A percentile compares a stretch with the other conserved stretches of the same genome.
These are phyloP conservation scores for Singerocomus rubriflavus DNA, from an alignment of 1,284 basidiomycete genomes.

Conservation along the genomic window DNA sequence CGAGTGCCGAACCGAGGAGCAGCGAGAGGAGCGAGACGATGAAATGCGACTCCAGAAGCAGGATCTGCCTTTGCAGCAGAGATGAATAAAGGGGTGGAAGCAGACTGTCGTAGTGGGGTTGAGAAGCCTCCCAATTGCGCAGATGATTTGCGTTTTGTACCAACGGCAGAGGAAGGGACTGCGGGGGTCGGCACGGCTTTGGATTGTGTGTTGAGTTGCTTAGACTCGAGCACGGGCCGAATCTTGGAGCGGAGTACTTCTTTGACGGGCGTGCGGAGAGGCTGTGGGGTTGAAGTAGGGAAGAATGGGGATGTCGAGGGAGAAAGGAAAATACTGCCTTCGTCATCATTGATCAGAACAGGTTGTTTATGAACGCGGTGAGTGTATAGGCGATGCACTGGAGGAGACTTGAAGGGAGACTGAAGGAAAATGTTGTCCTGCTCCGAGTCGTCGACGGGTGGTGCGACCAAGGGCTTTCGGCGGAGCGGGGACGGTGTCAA, in stretches of 20 bases:
- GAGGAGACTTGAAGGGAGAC: slow-evolving; percentile 50
- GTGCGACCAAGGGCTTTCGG: slow-evolving; percentile 38
- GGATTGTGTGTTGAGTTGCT: slow-evolving; percentile 31
- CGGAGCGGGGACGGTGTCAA: slow-evolving; percentile 61
- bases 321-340: slow-evolving; percentile 54
- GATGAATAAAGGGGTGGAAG: slow-evolving; percentile 47
- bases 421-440: slow-evolving; percentile 51
- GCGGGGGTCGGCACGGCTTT: slow-evolving; percentile 15
- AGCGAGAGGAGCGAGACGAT: slow-evolving; percentile 62
- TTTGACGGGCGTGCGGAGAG: slow-evolving; percentile 56
- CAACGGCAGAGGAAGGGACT: slow-evolving; percentile 37
- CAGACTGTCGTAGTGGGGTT: slow-evolving; percentile 46
- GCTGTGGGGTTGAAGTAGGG: slow-evolving; percentile 41
- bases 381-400: slow-evolving; percentile 35
- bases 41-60: slow-evolving; percentile 41
- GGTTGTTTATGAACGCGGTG: slow-evolving; percentile 39
- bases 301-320: slow-evolving; percentile 41
- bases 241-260: slow-evolving; percentile 35
- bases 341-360: slow-evolving; percentile 53
- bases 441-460: slow-evolving; percentile 34
- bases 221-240: slow-evolving; percentile 32
- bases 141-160: slow-evolving; percentile 63
- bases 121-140: slow-evolving; percentile 31
- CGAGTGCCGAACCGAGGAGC: slow-evolving; percentile 52
- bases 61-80: slow-evolving; percentile 38